phyloP scores from a whole-genome alignment of 2,329 filamentous ascomycete species.

The Blumeria hordei region DNA sequence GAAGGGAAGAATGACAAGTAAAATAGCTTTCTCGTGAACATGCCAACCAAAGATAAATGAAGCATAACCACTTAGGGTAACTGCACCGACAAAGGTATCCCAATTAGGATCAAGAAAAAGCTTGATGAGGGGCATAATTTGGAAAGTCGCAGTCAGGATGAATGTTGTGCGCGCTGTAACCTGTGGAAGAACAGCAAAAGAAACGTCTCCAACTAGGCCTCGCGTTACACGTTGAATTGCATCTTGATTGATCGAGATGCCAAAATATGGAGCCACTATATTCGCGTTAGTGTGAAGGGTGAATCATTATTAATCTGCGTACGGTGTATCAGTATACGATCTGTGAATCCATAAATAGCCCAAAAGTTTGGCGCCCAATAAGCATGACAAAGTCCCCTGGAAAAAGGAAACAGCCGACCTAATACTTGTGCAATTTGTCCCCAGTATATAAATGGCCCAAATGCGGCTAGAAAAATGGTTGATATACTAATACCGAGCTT shows the following conservation, averaged over 20 bases:
- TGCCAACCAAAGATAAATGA: conserved; percentile 98
- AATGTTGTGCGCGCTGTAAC: conserved; percentile 65
- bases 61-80: conserved; percentile 83
- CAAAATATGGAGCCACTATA: conserved; percentile 57
- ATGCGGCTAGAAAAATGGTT: conserved; percentile 51
- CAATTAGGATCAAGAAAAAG: conserved; percentile 61
- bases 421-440: conserved; percentile 66
- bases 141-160: conserved; percentile 56
- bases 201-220: conserved; percentile 76
- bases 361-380: conserved; percentile 97
- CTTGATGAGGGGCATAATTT: conserved; percentile 55
- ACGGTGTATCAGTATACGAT: conserved; percentile 65
- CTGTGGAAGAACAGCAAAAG: conserved; percentile 81
- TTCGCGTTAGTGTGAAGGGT: conserved; percentile 14
- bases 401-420: conserved; percentile 76
- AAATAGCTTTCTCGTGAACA: conserved; percentile 90
- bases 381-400: conserved; percentile 78
- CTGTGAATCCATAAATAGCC: conserved; percentile 85
- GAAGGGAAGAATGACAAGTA: conserved; percentile 87
- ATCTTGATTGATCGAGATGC: conserved; percentile 44
- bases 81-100: conserved; percentile 70
- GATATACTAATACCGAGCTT: conserved; percentile 58
- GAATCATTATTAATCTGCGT: conserved; percentile 5
- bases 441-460: conserved; percentile 69
- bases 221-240: conserved; percentile 77